These are phyloP conservation scores for Alternaria sp. DNA, from an alignment of 2,329 filamentous ascomycete species.

Conservation along the genomic window DNA sequence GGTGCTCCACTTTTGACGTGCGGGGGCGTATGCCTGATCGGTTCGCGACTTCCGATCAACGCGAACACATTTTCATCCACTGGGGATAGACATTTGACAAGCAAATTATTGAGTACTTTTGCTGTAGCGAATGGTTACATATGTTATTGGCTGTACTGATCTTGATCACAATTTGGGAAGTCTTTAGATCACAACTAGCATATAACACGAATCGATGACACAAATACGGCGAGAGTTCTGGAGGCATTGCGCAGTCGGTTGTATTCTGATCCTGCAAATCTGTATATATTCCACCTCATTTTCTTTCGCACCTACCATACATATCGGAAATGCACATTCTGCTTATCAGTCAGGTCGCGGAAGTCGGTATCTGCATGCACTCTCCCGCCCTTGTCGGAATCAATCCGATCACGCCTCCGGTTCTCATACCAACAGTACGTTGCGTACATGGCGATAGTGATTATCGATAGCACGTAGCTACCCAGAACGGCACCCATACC, in stretches of 20 bases:
- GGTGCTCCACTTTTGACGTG: neutral
- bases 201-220: neutral
- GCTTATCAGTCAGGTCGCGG: conserved; percentile 47
- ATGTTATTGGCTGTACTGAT: neutral
- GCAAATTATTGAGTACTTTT: neutral
- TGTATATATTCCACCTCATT: neutral
- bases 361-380: conserved; percentile 42
- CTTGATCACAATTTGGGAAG: neutral
- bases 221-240: neutral
- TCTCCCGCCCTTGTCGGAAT: conserved; percentile 24
- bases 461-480: conserved; percentile 25
- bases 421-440: conserved; percentile 46
- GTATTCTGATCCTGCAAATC: neutral
- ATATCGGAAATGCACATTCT: conserved; percentile 38
- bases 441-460: conserved; percentile 43
- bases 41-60: neutral
- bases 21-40: neutral
- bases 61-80: neutral
- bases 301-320: conserved; percentile 7
- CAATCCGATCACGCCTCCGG: conserved; percentile 22
- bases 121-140: neutral
- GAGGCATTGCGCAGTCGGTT: neutral
- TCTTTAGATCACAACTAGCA: neutral
- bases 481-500: conserved; percentile 18
- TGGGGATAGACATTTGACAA: neutral